Conservation (phyloP, 345 rosid species). For the Erysimum cheiranthoides region DNA sequence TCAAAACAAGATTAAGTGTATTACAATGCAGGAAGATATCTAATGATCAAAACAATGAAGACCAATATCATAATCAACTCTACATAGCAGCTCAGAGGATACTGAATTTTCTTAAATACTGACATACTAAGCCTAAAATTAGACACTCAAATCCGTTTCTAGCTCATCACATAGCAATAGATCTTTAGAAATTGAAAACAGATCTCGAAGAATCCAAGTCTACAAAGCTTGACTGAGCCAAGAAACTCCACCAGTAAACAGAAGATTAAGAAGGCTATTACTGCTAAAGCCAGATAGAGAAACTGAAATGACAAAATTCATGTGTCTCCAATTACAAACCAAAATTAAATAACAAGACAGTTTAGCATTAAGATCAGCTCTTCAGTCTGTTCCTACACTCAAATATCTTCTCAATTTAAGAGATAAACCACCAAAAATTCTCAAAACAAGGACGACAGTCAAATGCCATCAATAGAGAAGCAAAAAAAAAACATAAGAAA, state of each 20-base stretch:
- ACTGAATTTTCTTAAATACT: background rate
- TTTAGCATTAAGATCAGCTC: background rate
- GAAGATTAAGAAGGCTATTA: background rate
- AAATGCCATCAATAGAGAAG: constrained; percentile 1
- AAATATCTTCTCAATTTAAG: background rate
- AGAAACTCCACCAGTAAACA: constrained; percentile 15
- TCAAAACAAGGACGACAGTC: background rate
- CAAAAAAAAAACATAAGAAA: background rate
- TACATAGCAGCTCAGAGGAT: background rate
- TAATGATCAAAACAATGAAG: constrained; percentile 1
- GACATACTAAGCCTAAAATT: constrained; percentile 5
- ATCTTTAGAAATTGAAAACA: background rate
- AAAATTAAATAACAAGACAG: background rate
- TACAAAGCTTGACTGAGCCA: constrained; percentile 7
- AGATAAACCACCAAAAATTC: constrained; percentile 4
- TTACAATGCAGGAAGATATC: background rate
- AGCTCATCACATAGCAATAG: constrained; percentile 10
- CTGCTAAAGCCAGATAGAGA: background rate
- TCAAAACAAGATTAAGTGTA: too few relatives aligned
- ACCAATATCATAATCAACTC: background rate
- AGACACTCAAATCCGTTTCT: constrained; percentile 12
- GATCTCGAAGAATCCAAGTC: constrained; percentile 14
- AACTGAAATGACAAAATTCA: background rate
- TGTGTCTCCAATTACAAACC: constrained; percentile 6
- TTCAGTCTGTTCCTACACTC: background rate